Percentiles rank a stretch among this genome's conserved stretches.
Conservation (phyloP, 2,329 filamentous ascomycete genomes). For the Stachybotrys chartarum region DNA sequence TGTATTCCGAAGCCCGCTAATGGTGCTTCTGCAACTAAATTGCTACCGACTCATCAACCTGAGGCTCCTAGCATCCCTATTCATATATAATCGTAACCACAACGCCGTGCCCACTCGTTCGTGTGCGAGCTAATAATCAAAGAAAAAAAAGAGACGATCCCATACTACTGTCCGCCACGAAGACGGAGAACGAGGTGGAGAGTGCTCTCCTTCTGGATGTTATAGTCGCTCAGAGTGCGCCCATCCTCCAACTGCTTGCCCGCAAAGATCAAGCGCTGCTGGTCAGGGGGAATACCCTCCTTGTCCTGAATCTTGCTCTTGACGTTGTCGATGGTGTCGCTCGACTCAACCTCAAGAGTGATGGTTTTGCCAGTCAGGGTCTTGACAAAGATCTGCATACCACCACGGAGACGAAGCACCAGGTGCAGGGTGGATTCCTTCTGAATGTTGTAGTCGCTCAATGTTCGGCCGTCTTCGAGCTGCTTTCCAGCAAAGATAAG, state of each 20-base stretch:
- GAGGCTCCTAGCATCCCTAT: neutral
- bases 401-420: slow-evolving; percentile 74
- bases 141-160: no score
- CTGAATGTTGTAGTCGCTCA: slow-evolving; percentile 96
- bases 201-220: slow-evolving; percentile 91
- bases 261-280: slow-evolving; percentile 93
- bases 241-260: slow-evolving; percentile 96
- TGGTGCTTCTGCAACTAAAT: neutral
- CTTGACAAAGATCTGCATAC: slow-evolving; percentile 74
- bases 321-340: slow-evolving; percentile 92
- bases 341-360: slow-evolving; percentile 82
- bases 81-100: neutral
- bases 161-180: slow-evolving; percentile 59
- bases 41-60: neutral
- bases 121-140: no score
- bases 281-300: slow-evolving; percentile 93
- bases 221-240: slow-evolving; percentile 85
- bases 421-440: slow-evolving; percentile 80
- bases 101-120: neutral
- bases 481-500: slow-evolving; percentile 93
- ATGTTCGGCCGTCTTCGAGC: slow-evolving; percentile 82
- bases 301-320: slow-evolving; percentile 98
- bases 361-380: slow-evolving; percentile 92
- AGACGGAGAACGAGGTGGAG: slow-evolving; percentile 83
- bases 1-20: neutral